These are phyloP conservation scores for Exophiala mesophila DNA, from an alignment of 2,329 filamentous ascomycete genomes.

Conservation along the genomic window DNA sequence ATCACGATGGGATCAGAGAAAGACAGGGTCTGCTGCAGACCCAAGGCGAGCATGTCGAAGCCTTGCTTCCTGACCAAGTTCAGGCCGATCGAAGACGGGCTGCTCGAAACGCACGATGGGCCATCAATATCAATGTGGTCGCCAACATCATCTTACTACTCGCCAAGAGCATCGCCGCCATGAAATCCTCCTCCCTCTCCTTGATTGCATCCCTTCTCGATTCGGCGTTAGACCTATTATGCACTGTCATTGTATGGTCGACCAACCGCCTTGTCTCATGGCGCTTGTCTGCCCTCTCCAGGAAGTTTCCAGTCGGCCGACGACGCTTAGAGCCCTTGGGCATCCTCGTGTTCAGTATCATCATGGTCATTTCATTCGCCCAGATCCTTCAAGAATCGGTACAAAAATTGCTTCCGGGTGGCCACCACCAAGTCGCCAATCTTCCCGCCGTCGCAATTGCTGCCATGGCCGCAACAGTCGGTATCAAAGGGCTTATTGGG, in stretches of 20 bases:
- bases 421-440: constrained; percentile 24
- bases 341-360: constrained; percentile 59
- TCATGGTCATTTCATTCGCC: constrained; percentile 60
- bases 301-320: constrained; percentile 55
- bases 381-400: constrained; percentile 60
- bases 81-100: constrained; percentile 44
- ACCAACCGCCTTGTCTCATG: constrained; percentile 57
- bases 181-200: constrained; percentile 55
- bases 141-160: constrained; percentile 55
- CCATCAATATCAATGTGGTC: constrained; percentile 57
- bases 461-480: constrained; percentile 54
- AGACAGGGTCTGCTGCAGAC: constrained; percentile 47
- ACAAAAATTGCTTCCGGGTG: constrained; percentile 50
- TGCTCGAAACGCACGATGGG: constrained; percentile 49
- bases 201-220: constrained; percentile 59
- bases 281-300: constrained; percentile 47
- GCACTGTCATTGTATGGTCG: constrained; percentile 57
- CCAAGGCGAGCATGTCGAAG: constrained; percentile 48
- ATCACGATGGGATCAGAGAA: constrained; percentile 53
- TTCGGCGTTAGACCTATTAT: constrained; percentile 57
- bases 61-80: constrained; percentile 53
- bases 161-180: constrained; percentile 53
- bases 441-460: constrained; percentile 52
- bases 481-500: constrained; percentile 58
- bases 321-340: constrained; percentile 57